A percentile compares a stretch with the other conserved stretches of the same genome.
phyloP scores from a whole-genome alignment of 345 rosid species.

The Toxicodendron radicans region DNA sequence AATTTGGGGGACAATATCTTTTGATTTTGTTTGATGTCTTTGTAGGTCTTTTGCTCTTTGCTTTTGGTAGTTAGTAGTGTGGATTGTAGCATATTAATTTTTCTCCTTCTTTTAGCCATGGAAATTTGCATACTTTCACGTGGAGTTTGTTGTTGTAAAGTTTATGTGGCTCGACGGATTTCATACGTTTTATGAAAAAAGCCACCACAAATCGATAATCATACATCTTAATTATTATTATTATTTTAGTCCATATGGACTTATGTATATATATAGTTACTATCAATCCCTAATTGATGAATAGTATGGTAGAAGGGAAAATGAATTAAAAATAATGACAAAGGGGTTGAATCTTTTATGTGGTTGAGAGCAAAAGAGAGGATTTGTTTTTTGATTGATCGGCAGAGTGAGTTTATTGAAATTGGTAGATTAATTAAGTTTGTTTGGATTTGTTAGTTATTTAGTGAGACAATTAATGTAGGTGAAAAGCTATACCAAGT shows the following conservation, averaged over 20 bases:
- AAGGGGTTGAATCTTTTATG: background rate
- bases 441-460: background rate
- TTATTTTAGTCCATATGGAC: too few species aligned
- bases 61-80: slow-evolving; percentile 28
- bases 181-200: background rate
- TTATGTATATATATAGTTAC: too few species aligned
- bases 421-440: background rate
- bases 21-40: slow-evolving; percentile 41
- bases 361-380: background rate
- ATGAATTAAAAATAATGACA: too few species aligned
- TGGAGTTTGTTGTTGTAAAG: slow-evolving; percentile 3
- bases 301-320: too few species aligned
- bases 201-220: too few species aligned
- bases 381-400: background rate
- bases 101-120: background rate
- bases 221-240: too few species aligned
- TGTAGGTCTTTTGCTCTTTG: slow-evolving; percentile 31
- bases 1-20: slow-evolving; percentile 40
- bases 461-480: background rate
- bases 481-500: too few species aligned
- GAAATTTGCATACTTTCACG: slow-evolving; percentile 1
- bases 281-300: too few species aligned
- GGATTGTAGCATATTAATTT: slow-evolving; percentile 26
- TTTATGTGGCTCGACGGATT: background rate
- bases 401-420: background rate